Base-by-base conservation (phyloP, 805 yeast species). In the Hanseniaspora opuntiae region DNA sequence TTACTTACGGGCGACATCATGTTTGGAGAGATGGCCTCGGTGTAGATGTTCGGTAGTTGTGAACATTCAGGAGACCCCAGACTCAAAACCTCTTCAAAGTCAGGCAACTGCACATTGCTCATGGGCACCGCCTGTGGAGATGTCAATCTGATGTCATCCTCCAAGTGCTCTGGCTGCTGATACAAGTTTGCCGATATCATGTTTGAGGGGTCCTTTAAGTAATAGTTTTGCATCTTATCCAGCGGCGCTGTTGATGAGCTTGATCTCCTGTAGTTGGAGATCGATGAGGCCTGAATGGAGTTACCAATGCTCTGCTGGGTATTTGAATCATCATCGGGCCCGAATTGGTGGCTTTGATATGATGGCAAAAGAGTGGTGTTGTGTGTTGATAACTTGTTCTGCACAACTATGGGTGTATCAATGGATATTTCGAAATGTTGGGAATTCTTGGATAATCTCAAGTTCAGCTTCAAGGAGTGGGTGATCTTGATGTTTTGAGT, bases 401-500 rank as follows among this genome's bases (percentile, higher is more conserved):
- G 69, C 4, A 93, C 73, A 61, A 85, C 94, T 56, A 93, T 81
- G 3, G 98, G 98, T 2, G 96, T 86, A 66, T 93, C 99, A 54
- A 93, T 90, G 55, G 87, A 81, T 45, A 93, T 85, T 69, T 93
- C 99, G 64, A 84, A 93, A 63, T 88, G 97, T 64, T 89, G 93
- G 45, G 95, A 72, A 63, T 86, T 86, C 58, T 76, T 78, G 5
- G 95, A 85, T 39, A 93, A 71, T 50, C 97, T 71, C 51, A 93
- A 68, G 58, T 95, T 84, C 16, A 93, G 76, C 68, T 93, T 93
- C 61, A 93, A 81, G 97, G 98, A 93, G 68, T 93, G 99, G 61
- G 86, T 90, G 7, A 93, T 76, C 68, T 87, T 89, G 57, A 93
- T 87, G 60, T 80, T 81, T 24, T 76, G 78, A 59, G 75, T 82